Conservation (phyloP, 1,284 basidiomycete species). For the Fomitopsis betulina region DNA sequence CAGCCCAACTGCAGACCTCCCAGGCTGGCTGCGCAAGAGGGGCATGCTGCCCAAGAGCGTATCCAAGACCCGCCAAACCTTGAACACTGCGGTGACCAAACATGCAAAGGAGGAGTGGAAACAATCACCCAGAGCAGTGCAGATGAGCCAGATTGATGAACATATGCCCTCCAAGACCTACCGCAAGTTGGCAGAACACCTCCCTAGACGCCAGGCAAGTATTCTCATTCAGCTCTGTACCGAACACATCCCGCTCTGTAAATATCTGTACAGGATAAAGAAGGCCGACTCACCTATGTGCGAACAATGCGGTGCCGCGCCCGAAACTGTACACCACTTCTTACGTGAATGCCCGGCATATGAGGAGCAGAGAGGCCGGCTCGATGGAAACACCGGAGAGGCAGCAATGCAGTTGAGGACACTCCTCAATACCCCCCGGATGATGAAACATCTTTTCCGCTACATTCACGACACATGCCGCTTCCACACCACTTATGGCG, state of each 20-base stretch:
- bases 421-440: no score
- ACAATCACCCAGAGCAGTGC: no score
- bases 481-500: neutral
- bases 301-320: constrained; percentile 12
- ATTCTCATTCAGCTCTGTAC: no score
- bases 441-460: neutral
- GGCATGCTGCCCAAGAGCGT: neutral
- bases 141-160: no score
- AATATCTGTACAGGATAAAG: constrained; percentile 19
- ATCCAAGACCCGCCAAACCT: neutral
- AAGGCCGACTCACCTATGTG: constrained; percentile 16
- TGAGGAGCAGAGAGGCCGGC: no score
- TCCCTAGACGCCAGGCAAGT: no score
- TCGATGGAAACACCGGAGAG: no score
- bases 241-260: constrained; percentile 8
- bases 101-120: no score
- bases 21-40: neutral
- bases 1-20: neutral
- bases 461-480: neutral
- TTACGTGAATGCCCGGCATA: constrained; percentile 16
- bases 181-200: no score
- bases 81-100: neutral
- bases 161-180: no score
- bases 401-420: no score
- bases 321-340: constrained; percentile 22